Evolutionary conservation across 345 rosid genomes (phyloP), one percentile per base, ranked within the genome.

Genomic region (Camelina neglecta): DNA sequence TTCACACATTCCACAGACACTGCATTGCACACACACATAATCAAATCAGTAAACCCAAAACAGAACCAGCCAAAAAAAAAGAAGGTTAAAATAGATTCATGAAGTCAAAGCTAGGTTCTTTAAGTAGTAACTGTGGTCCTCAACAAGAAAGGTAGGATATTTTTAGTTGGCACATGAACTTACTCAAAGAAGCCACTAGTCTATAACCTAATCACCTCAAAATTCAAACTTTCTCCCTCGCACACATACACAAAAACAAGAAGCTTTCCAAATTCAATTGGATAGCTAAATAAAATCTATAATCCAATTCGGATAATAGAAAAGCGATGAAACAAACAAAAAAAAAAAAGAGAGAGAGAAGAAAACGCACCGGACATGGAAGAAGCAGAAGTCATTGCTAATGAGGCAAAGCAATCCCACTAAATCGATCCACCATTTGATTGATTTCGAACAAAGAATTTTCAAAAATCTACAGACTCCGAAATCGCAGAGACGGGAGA

Each of bases 1-100:
- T 83, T 92, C 81, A 89, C 90, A 74, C 96, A 92, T 83, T 92
- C 97, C 76, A 88, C 82, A 10, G 94, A 84, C 60, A 92, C 99
- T 92, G 81, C 79, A 83, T 65, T 82, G 49, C 49, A 55, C 50
- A 55, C 50, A 10, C 78, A 64, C 58, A 63, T 33, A 72, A 56
- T 63, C 55, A 42, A 29, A 49, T 54, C 26, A 65, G 23, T 21
- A 44, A n/a, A 45, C 16, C 33, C 55, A 50, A 50, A 18, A 16
- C 24, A 3, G 24, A 50, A 50, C 55, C 24, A 50, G 9, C 55
- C 24, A 50, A 18, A 51, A 74, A 29, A 24, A 2, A 26, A 4
- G 4, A 54, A n/a, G 9, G 11, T 0, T 60, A 33, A 33, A 8
- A 6, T n/a, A 36, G 51, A 72, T 42, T 21, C 73, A 31, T 56